Evolutionary conservation across 768 basidiomycete genomes (phyloP).

Genomic region (Tulasnella sp.): DNA sequence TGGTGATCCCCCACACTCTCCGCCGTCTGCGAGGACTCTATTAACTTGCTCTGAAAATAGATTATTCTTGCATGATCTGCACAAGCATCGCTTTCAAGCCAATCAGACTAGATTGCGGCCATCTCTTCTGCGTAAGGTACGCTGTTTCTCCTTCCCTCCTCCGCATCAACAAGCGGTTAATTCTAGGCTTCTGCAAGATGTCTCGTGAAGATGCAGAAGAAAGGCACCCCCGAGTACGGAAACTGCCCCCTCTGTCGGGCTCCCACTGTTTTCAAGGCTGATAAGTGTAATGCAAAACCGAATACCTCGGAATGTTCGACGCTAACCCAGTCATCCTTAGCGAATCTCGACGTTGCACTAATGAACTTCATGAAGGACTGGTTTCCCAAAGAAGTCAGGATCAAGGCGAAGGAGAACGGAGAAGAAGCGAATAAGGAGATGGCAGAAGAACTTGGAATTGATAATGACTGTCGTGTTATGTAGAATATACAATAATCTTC

Average conservation of each 20-base stretch:
- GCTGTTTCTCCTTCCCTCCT: not conserved
- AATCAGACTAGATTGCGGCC: constrained; percentile 73
- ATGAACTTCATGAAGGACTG: constrained; percentile 86
- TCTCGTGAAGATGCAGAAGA: constrained; percentile 87
- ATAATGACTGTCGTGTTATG: constrained; percentile 23
- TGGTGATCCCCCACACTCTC: constrained; percentile 34
- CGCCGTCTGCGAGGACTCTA: constrained; percentile 23
- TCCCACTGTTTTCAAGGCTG: constrained; percentile 69
- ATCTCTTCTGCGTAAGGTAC: constrained; percentile 48
- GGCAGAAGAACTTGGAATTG: constrained; percentile 58
- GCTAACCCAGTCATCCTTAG: constrained; percentile 41
- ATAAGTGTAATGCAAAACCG: constrained; percentile 55
- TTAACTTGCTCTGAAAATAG: constrained; percentile 37
- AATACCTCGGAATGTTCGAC: not conserved
- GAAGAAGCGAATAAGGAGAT: constrained; percentile 69
- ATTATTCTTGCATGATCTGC: constrained; percentile 87
- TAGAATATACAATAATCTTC: constrained; percentile 1
- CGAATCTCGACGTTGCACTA: constrained; percentile 73
- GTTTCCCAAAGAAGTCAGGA: constrained; percentile 80
- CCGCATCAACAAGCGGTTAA: not conserved
- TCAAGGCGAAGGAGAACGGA: constrained; percentile 72
- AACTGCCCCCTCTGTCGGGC: constrained; percentile 85
- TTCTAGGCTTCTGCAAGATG: constrained; percentile 37
- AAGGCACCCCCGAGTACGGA: constrained; percentile 47
- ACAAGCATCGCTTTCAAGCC: constrained; percentile 90